Base-by-base conservation (phyloP, 2,329 filamentous ascomycete species). In the Penicillium fuscoglaucum region DNA sequence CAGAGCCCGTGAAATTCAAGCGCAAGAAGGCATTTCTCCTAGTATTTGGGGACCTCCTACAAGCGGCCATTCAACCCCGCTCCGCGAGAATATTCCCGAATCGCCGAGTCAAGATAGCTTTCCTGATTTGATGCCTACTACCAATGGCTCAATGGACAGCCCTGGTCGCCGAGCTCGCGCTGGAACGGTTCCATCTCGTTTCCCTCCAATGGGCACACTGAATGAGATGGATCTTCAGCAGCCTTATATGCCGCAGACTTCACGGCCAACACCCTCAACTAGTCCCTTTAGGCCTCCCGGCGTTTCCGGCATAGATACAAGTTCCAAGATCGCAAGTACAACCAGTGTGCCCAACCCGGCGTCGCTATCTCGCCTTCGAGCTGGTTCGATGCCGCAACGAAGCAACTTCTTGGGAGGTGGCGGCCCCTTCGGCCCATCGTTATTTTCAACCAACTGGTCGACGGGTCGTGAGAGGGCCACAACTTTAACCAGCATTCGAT, bases 41-140 rank as follows among this genome's bases (percentile, higher is more conserved):
- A 75, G 88, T 71, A 88, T 89, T 44, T 98, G 95, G 95, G 92
- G 95, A 12, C 93, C 95, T 65, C 93, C 95, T 49, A 96, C 93
- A 56, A 97, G 93, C 74, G 95, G 93, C 65, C 93, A 96, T 76
- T 97, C 93, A 21, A 97, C 93, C 43, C 95, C 95, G 67, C 84
- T 99, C 52, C 91, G 95, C 71, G 95, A 98, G 80, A 97, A 93
- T 65, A 98, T 99, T 61, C 93, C 93, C 63, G 95, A 99, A 78
- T 97, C 93, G 37, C 95, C 95, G 33, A 95, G 90, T 65, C 84
- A 83, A 66, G 93, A 97, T 79, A 93, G 90, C 66, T 98, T 98
- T 69, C 93, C 95, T 58, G 93, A 96, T 75, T 91, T 96, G 73
- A 84, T 89, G 67, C 83, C 90, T 43, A 84, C 89, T 43, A 83